Conservation (phyloP, 345 rosid species). For the Syzygium grande region DNA sequence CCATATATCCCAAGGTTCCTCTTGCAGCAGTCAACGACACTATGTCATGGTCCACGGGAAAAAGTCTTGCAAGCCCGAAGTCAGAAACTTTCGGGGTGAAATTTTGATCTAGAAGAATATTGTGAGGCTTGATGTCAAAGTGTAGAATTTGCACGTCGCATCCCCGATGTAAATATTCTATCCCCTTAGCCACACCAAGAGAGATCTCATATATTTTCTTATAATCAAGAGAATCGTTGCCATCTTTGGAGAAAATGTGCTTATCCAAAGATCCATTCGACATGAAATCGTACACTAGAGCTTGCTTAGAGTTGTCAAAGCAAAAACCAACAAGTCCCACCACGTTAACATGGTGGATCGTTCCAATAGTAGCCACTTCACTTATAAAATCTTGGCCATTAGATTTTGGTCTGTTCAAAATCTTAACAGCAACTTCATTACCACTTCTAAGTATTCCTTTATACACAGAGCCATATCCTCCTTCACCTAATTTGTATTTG, state of each 20-base stretch:
- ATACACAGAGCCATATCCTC: not conserved
- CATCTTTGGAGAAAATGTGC: not conserved
- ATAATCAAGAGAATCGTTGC: not conserved
- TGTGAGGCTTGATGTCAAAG: not conserved
- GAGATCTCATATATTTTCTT: not conserved
- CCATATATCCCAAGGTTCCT: not conserved
- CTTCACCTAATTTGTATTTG: not conserved
- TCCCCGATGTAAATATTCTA: not conserved
- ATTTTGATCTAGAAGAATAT: not conserved
- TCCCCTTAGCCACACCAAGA: not conserved
- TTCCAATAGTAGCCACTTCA: not conserved
- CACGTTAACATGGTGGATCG: not conserved
- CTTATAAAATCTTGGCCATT: not conserved
- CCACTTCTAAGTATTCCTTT: not conserved
- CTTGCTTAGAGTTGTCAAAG: not conserved
- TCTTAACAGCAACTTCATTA: not conserved
- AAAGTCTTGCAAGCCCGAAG: not conserved
- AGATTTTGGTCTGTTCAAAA: not conserved
- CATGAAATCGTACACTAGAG: not conserved
- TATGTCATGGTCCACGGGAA: not conserved
- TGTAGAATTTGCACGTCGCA: not conserved
- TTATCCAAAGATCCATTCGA: not conserved
- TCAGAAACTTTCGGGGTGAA: not conserved
- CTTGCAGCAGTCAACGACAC: not conserved
- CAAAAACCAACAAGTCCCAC: not conserved